Evolutionary conservation across 192 early-diverging fungal species (phyloP).

Genomic region (Coemansia sp.): DNA sequence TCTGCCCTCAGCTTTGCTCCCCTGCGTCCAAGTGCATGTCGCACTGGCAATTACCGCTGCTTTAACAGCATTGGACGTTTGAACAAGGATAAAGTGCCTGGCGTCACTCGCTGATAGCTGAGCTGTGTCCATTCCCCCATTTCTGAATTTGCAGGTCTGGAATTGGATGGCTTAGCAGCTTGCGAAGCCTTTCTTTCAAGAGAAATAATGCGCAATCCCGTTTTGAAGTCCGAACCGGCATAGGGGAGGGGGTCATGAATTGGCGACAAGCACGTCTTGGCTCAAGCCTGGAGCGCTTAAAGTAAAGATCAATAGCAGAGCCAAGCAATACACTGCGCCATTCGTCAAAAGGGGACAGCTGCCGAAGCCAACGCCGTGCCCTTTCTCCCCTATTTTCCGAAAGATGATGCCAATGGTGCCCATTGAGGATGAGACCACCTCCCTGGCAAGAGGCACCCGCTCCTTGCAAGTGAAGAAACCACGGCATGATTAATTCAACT

Average conservation of each 20-base stretch:
- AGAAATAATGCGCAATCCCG: background rate
- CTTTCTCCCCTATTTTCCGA: background rate
- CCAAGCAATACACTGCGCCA: background rate
- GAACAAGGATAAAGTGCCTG: background rate
- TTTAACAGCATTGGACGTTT: background rate
- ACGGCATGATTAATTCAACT: background rate
- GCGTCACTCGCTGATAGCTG: background rate
- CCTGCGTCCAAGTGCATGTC: background rate
- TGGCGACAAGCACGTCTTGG: background rate
- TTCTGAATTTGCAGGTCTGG: background rate
- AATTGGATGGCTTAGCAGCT: background rate
- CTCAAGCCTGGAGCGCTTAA: background rate
- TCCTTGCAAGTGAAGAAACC: background rate
- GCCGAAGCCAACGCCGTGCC: background rate
- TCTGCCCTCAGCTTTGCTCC: background rate
- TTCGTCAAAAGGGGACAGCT: background rate
- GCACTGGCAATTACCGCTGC: background rate
- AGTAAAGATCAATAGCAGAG: background rate
- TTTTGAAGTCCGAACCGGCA: background rate
- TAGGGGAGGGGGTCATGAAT: background rate
- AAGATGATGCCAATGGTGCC: background rate
- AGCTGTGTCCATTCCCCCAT: background rate
- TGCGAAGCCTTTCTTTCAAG: background rate
- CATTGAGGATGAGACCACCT: background rate
- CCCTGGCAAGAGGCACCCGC: background rate